Percentiles rank a stretch among this genome's conserved stretches.
phyloP scores from a whole-genome alignment of 169 alveolate genomes.

The Plasmodium knowlesi region DNA sequence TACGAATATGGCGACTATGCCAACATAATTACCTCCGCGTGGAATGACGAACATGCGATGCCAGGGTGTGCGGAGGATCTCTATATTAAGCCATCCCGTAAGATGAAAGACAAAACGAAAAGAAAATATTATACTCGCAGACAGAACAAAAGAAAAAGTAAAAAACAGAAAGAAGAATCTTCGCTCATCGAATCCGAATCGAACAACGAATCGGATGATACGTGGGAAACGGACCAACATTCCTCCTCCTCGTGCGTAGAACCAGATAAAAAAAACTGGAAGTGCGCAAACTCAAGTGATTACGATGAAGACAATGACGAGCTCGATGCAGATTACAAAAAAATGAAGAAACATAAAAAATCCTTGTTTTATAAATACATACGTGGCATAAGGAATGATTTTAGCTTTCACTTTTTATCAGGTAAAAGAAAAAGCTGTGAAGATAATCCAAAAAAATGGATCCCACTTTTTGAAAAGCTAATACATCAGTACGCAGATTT shows the following conservation, averaged over 20 bases:
- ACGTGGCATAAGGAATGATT: conserved; percentile 30
- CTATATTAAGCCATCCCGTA: not conserved
- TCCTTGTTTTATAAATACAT: conserved; percentile 49
- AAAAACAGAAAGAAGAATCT: not conserved
- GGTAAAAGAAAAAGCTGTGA: not conserved
- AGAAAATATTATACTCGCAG: not conserved
- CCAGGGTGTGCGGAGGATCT: not conserved
- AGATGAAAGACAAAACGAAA: not conserved
- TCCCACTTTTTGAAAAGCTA: conserved; percentile 25
- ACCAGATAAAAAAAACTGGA: not conserved
- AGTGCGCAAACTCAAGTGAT: not conserved
- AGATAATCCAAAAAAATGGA: conserved; percentile 10
- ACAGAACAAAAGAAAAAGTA: not conserved
- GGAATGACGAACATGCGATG: not conserved
- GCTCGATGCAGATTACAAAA: conserved; percentile 46
- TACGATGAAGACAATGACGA: not conserved
- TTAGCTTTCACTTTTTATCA: conserved; percentile 15
- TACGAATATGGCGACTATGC: conserved; percentile 10
- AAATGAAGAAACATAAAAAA: conserved; percentile 27
- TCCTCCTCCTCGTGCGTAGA: not conserved
- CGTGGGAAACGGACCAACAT: not conserved
- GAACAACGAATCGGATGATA: not conserved
- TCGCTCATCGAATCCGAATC: not conserved
- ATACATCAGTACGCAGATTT: conserved; percentile 50
- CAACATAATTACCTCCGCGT: not conserved